Base-by-base conservation (phyloP, 805 yeast genomes). In the Lipomyces spencermartinsiae region DNA sequence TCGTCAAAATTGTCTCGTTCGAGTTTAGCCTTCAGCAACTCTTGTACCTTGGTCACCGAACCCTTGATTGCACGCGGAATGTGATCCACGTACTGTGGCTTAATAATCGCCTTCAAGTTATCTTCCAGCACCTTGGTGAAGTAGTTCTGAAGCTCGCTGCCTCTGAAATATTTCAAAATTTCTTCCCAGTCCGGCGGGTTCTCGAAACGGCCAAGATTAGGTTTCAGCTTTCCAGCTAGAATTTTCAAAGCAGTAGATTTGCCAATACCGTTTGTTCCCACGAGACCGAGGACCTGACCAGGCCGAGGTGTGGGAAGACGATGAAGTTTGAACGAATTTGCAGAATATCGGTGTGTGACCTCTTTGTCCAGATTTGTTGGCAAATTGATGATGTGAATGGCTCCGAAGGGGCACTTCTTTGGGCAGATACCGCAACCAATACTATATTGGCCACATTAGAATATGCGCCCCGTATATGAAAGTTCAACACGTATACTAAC, bases 391-490 rank as follows among this genome's bases (percentile, higher is more conserved):
- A 95, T 95, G 77, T 87, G 90, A 76, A 95, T 93, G 71, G 99
- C 99, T 76, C 94, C 97, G 78, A 95, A 95, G 37, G 99, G 99
- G 82, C 99, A 95, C 79, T 93, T 95, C 81, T 95, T 95, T 63
- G 93, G 97, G 86, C 99, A 95, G 75, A 95, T 95, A 93, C 99
- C 99, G 85, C 99, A 95, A 79, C 99, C 99, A 75, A 95, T 94
- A 73, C 74, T 69, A 43, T 16, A 29, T 16, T 33, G 37, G 14
- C 29, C 58, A n/a, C 29, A 25, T 25, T 29, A n/a, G 39, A 8
- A 19, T 58, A 49, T 35, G 31, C 22, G 33, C 22, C 19, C 31
- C 2, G 22, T 19, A 22, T 43, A 51, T 49, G 7, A 25, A 33
- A 6, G 12, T 29, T 25, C 55, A 56, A 16, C 6, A 25, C 25